Percentiles rank a stretch among this genome's conserved stretches.
These are phyloP conservation scores for Ascochyta lentis DNA, from an alignment of 2,329 filamentous ascomycete genomes.

Conservation along the genomic window DNA sequence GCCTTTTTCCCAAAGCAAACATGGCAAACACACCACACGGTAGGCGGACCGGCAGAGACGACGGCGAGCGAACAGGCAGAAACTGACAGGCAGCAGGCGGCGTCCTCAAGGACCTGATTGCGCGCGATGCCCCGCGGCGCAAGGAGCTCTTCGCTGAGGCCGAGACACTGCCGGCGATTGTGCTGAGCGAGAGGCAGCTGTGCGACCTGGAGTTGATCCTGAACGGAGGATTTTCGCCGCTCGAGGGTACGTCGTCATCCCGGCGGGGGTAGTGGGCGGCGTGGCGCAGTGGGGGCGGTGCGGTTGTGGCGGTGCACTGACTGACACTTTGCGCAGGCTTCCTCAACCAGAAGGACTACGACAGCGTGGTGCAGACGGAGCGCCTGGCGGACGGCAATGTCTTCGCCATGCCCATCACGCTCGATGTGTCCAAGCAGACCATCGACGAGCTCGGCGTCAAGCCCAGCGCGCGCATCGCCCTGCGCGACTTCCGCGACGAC, in stretches of 20 bases:
- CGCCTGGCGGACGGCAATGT: constrained; percentile 87
- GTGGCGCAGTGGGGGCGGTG: too few relatives aligned
- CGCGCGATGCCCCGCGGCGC: constrained; percentile 85
- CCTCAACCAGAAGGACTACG: constrained; percentile 96
- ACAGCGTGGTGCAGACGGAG: constrained; percentile 87
- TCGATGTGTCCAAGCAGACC: constrained; percentile 78
- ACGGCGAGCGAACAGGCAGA: not conserved
- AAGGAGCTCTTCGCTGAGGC: constrained; percentile 82
- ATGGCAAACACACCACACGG: constrained; percentile 62
- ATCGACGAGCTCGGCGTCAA: constrained; percentile 79
- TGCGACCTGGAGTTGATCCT: constrained; percentile 98
- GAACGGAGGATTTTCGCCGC: constrained; percentile 95
- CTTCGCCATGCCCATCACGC: constrained; percentile 96
- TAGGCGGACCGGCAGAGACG: not conserved
- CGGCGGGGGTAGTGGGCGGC: not conserved
- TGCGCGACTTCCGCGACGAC: constrained; percentile 96
- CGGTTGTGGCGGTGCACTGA: not conserved
- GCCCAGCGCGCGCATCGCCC: constrained; percentile 80
- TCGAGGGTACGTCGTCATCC: constrained; percentile 75
- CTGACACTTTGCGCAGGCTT: constrained; percentile 69
- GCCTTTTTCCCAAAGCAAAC: constrained; percentile 14
- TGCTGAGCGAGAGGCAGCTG: constrained; percentile 90
- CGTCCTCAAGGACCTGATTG: constrained; percentile 96
- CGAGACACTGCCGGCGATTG: constrained; percentile 82
- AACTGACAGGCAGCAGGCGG: constrained; percentile 56